Evolutionary conservation across 192 early-diverging fungal species (phyloP).

Genomic region (Backusella westeae): DNA sequence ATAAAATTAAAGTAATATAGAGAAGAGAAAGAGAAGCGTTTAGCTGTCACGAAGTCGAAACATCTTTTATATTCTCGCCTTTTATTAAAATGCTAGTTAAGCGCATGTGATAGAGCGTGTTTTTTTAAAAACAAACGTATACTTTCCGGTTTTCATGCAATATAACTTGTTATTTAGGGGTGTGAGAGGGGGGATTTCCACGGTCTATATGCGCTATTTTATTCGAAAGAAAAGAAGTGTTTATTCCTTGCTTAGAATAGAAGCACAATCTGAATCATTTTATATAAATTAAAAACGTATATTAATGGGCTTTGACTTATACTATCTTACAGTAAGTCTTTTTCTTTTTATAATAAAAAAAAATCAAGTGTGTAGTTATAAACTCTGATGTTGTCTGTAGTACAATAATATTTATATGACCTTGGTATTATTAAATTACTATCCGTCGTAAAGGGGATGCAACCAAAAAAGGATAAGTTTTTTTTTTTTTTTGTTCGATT

Average conservation of each 20-base stretch:
- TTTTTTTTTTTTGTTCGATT: neutral
- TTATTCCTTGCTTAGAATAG: too few relatives aligned
- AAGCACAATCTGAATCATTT: too few relatives aligned
- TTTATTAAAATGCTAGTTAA: neutral
- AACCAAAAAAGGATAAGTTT: neutral
- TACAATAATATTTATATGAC: neutral
- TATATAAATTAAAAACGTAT: too few relatives aligned
- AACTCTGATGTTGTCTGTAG: neutral
- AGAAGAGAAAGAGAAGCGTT: neutral
- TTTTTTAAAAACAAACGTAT: neutral
- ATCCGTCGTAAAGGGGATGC: neutral
- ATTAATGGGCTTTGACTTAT: too few relatives aligned
- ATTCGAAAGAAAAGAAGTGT: neutral
- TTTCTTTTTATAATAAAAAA: too few relatives aligned
- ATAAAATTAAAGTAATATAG: neutral
- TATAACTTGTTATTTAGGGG: neutral
- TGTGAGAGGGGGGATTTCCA: neutral
- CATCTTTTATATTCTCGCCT: neutral
- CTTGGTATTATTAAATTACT: neutral
- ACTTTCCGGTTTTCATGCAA: slow-evolving; percentile 1
- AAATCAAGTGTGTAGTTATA: too few relatives aligned
- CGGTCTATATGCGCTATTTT: neutral
- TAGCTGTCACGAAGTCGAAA: neutral
- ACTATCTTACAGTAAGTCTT: too few relatives aligned
- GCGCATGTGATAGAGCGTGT: neutral